A percentile compares a stretch with the other conserved stretches of the same genome.
phyloP scores from a whole-genome alignment of 2,329 filamentous ascomycete genomes.

The Ilyonectria sp. region DNA sequence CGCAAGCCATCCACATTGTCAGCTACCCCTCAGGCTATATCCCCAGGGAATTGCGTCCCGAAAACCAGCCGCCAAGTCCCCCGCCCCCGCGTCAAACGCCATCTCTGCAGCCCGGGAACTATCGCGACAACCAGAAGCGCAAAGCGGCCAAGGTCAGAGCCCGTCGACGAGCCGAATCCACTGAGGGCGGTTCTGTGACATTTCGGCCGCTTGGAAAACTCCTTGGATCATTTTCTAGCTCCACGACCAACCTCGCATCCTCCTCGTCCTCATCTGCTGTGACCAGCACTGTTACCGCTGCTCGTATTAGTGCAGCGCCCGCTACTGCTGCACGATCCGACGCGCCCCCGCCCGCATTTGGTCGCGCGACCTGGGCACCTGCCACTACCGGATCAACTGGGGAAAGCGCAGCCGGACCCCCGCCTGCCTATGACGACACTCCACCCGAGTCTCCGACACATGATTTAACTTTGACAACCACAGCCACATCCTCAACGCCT shows the following conservation, averaged over 20 bases:
- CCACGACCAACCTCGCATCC: constrained; percentile 8
- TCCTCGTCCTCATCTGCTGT: constrained; percentile 8
- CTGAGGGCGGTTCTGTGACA: constrained; percentile 22
- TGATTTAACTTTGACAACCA: constrained; percentile 44
- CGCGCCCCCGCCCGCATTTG: constrained; percentile 21
- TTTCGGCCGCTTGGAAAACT: constrained; percentile 31
- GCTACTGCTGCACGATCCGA: constrained; percentile 18
- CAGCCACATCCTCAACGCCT: constrained; percentile 37
- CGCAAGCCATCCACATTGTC: constrained; percentile 60
- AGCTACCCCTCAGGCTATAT: constrained; percentile 61
- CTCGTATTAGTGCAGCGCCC: constrained; percentile 14
- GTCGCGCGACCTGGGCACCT: constrained; percentile 34
- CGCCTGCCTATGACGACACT: constrained; percentile 53
- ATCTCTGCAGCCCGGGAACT: constrained; percentile 40
- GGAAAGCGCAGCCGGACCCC: constrained; percentile 41
- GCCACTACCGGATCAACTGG: constrained; percentile 41
- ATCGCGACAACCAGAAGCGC: constrained; percentile 25
- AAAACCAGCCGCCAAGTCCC: constrained; percentile 37
- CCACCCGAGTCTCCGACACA: constrained; percentile 42
- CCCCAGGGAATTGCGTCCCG: constrained; percentile 59
- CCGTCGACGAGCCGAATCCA: constrained; percentile 50
- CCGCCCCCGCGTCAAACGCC: constrained; percentile 36
- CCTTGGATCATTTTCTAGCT: constrained; percentile 24
- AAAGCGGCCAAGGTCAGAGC: constrained; percentile 43
- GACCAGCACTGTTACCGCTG: background rate